Base-by-base conservation (phyloP, 169 alveolate genomes). In the Cyclospora cayetanensis region DNA sequence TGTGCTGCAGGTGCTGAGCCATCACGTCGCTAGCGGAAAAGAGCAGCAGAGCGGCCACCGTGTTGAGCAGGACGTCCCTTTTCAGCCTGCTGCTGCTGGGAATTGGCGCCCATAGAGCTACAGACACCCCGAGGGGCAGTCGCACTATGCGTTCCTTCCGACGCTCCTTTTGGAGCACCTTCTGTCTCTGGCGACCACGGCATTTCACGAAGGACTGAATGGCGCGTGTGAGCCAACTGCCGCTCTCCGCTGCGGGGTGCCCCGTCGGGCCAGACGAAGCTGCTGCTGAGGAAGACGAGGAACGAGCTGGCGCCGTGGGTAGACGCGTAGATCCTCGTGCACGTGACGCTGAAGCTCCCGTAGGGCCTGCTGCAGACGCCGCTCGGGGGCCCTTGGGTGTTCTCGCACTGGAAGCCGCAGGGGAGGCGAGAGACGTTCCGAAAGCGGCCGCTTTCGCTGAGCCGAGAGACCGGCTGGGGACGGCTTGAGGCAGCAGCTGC, bases 31-130 rank as follows among this genome's bases (percentile, higher is more conserved):
- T 74, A 15, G 85, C 85, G 31, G 85, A 27, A 74, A 74, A 74
- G 37, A 74, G 85, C 60, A 74, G 85, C 85, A 74, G 65, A 55
- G 85, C 85, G 42, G 85, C 85, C 37, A 46, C 85, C n/a, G 85
- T 43, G 53, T 74, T 74, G n/a, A 74, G 65, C 41, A 74, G 39
- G 42, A 74, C 39, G 37, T 74, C 85, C 42, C 85, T 37, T 39
- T 25, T 74, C 2, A 74, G 65, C 39, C 85, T 37, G 85, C 63
- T 74, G 65, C 85, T 41, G 85, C 63, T 39, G 35, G 85, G 42
- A 31, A 74, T 74, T 5, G 85, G 85, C 2, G 85, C 85, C 12
- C 31, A 27, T 4, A 74, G 65, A 42, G 85, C 85, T 9, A 74
- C 65, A 41, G 85, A 74, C 7, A 74, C 60, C 0, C 85, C 85